phyloP scores from a whole-genome alignment of 176 grass and related monocot species.

The Eragrostis curvula region DNA sequence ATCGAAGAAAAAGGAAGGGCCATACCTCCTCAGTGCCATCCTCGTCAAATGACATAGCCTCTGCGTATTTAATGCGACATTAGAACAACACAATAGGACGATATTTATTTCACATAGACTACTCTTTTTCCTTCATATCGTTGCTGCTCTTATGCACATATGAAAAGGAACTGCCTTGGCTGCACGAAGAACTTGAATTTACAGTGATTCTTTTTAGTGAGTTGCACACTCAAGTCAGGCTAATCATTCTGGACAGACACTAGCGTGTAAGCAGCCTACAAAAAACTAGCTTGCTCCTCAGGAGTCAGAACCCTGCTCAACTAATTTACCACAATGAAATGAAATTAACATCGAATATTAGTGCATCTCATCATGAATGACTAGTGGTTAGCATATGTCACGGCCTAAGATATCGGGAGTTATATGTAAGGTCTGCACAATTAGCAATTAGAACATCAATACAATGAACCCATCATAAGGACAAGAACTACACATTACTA shows the following conservation, averaged over 20 bases:
- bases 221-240: neutral
- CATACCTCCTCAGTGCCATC: constrained; percentile 60
- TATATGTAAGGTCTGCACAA: neutral
- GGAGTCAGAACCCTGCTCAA: neutral
- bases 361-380: neutral
- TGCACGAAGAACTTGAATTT: neutral
- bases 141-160: neutral
- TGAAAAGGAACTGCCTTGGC: neutral
- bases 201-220: no score
- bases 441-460: neutral
- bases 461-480: neutral
- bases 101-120: neutral
- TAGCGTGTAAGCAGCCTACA: neutral
- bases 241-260: neutral
- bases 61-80: constrained; percentile 47
- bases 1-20: constrained; percentile 34
- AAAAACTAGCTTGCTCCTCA: neutral
- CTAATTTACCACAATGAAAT: neutral
- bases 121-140: no score
- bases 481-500: neutral
- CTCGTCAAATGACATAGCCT: constrained; percentile 70
- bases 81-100: constrained; percentile 18
- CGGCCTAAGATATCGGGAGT: neutral
- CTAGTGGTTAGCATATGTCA: neutral
- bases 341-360: neutral